These are phyloP conservation scores for Alliaria petiolata DNA, from an alignment of 345 rosid genomes.

Conservation along the genomic window DNA sequence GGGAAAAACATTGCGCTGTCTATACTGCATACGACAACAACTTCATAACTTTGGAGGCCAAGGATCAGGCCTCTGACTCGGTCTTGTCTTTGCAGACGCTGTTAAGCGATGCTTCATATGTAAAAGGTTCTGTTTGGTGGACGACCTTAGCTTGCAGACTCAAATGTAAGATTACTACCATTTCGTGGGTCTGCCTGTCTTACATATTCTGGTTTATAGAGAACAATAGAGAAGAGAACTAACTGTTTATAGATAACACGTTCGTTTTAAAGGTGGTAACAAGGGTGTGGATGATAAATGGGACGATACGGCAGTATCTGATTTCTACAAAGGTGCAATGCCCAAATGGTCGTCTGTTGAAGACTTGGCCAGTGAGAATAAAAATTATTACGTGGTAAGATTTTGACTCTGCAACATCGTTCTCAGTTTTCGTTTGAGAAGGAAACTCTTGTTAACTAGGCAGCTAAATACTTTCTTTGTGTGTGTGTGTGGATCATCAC, in stretches of 20 bases:
- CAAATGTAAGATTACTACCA: not conserved
- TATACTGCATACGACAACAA: not conserved
- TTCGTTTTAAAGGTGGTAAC: not conserved
- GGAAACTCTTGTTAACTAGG: too few species aligned
- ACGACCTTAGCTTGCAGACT: not conserved
- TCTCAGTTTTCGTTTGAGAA: too few species aligned
- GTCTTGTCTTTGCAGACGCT: not conserved
- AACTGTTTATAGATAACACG: not conserved
- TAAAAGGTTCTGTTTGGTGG: not conserved
- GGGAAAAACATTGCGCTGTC: not conserved
- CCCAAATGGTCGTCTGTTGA: conserved; percentile 13
- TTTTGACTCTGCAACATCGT: not conserved
- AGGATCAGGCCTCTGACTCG: not conserved
- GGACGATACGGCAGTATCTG: not conserved
- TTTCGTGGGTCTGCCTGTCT: not conserved
- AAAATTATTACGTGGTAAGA: conserved; percentile 3
- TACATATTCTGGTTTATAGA: not conserved
- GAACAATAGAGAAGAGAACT: too few species aligned
- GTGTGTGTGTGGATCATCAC: too few species aligned
- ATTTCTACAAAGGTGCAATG: not conserved
- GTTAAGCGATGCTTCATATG: not conserved
- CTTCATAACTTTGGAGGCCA: not conserved
- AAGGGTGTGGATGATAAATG: not conserved
- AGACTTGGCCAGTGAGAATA: not conserved
- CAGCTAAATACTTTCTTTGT: too few species aligned